Conservation (phyloP, 129 eudicot genomes). For the Glebionis coronaria region DNA sequence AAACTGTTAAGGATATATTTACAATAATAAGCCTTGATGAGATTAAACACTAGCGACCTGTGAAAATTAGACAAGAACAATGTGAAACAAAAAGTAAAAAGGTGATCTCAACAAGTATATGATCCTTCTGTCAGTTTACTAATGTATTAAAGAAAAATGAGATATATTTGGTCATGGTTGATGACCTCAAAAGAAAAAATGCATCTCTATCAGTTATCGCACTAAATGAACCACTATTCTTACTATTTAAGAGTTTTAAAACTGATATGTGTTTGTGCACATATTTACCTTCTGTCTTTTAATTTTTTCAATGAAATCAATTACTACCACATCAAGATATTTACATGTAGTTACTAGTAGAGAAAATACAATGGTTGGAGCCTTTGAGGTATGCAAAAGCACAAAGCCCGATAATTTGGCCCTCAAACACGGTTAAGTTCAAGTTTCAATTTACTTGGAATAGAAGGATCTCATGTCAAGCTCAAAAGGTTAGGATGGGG, state of each 20-base stretch:
- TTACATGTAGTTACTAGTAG: conserved; percentile 1
- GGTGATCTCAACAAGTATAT: not conserved
- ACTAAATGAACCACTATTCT: not conserved
- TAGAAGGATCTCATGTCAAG: too few relatives aligned
- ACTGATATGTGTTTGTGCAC: too few relatives aligned
- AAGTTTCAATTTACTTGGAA: too few relatives aligned
- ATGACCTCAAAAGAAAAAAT: not conserved
- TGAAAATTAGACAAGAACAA: not conserved
- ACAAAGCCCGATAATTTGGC: too few relatives aligned
- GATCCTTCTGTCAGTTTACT: not conserved
- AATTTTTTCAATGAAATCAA: not conserved
- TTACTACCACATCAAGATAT: not conserved
- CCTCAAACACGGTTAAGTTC: too few relatives aligned
- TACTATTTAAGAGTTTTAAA: not conserved
- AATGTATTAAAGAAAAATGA: not conserved
- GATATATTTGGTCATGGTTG: not conserved
- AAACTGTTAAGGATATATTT: not conserved
- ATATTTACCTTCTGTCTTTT: not conserved
- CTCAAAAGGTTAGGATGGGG: too few relatives aligned
- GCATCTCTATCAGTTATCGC: not conserved
- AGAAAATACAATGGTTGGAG: too few relatives aligned
- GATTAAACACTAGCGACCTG: too few relatives aligned
- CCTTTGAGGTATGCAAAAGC: too few relatives aligned
- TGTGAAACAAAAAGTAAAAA: not conserved
- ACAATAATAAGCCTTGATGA: too few relatives aligned